These are phyloP conservation scores for Colletotrichum spinosum DNA, from an alignment of 2,329 filamentous ascomycete species.

Conservation along the genomic window DNA sequence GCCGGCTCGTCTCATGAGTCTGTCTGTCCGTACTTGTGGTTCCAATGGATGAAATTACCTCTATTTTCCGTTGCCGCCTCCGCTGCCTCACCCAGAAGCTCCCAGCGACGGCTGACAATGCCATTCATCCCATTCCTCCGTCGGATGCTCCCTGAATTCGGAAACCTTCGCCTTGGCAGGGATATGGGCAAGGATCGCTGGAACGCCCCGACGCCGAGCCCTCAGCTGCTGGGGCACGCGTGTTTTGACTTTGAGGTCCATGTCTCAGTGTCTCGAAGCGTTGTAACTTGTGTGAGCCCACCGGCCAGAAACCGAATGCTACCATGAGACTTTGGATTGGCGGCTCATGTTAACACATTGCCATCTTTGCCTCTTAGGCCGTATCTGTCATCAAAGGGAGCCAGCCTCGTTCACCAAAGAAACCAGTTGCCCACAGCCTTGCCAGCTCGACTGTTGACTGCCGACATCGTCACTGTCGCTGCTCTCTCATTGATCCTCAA, in stretches of 20 bases:
- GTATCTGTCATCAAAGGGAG: neutral
- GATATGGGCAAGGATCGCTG: slow-evolving; percentile 8
- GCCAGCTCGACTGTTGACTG: slow-evolving; percentile 1
- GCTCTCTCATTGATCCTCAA: neutral
- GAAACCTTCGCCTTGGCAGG: slow-evolving; percentile 6
- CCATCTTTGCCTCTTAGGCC: too few species aligned
- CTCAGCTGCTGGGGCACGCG: neutral
- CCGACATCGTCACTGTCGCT: neutral
- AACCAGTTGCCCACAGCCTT: neutral
- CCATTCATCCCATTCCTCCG: neutral
- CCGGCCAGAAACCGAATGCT: slow-evolving; percentile 3
- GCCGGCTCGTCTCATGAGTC: too few species aligned
- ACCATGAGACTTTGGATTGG: neutral
- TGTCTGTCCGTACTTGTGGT: too few species aligned
- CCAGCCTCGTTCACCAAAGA: neutral
- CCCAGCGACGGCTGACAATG: too few species aligned
- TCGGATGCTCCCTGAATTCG: neutral
- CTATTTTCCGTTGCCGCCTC: too few species aligned
- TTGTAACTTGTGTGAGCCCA: neutral
- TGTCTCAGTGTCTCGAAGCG: slow-evolving; percentile 16
- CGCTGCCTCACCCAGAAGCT: too few species aligned
- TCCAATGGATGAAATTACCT: too few species aligned
- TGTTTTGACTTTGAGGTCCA: slow-evolving; percentile 18
- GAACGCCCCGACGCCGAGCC: neutral
- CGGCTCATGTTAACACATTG: neutral